Evolutionary conservation across 108 stramenopile genomes (phyloP), one percentile per base, ranked within the genome.

Genomic region (Cyclotella kingstonii): DNA sequence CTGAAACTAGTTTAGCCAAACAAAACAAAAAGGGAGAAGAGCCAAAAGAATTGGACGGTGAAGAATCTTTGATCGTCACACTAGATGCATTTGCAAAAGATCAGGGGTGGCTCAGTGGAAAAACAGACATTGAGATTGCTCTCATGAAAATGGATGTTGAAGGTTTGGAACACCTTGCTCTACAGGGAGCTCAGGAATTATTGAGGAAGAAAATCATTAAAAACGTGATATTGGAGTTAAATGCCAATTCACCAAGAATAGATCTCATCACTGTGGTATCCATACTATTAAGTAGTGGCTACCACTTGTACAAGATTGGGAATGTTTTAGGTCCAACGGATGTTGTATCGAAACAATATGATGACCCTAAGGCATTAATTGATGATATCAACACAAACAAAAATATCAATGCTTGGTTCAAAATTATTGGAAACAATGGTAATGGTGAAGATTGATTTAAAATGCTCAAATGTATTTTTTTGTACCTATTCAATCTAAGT

Each of bases 71-170:
- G 11, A 50, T 76, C 11, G 42, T 66, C 0, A 67, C 74, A 26
- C 50, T 80, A 34, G 79, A 80, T 55, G 62, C 59, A 28, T 45
- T 80, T 14, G 79, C 74, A 12, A 11, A 46, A 42, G 53, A 51
- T 33, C 69, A 52, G 29, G 48, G 69, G 10, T 80, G 79, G 79
- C 39, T 80, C 5, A 26, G 25, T 11, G 18, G 46, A 23, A 31
- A 39, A 2, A 35, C 8, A 36, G 14, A n/a, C 35, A 29, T 34
- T 34, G 28, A 30, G 54, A 72, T 81, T 33, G 47, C 41, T 29
- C 22, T 81, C 3, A 55, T 81, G 50, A 81, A 81, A 56, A 39
- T 81, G 33, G 80, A 81, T 42, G 70, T 77, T 1, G 80, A 81
- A 41, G 73, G 73, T 10, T 29, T 60, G 23, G 73, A 79, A 28